Evolutionary conservation across 805 yeast species (phyloP).

Genomic region (Yamadazyma tumulicola): DNA sequence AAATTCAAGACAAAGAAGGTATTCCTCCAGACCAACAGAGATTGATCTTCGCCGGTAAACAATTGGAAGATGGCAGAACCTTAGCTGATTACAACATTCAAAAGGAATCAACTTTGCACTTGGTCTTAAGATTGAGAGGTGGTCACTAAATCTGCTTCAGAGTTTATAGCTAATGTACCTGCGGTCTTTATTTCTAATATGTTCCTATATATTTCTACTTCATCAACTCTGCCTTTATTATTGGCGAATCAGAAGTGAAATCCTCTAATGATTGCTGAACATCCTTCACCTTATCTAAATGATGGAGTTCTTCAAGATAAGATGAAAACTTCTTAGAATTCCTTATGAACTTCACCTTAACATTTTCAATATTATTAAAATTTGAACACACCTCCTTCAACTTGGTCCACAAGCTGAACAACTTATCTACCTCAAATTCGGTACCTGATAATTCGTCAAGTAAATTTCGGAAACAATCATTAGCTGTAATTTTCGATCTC

Average conservation of each 20-base stretch:
- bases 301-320: slow-evolving; percentile 14
- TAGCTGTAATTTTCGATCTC: slow-evolving; percentile 52
- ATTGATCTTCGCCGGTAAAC: slow-evolving; percentile 96
- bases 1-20: slow-evolving; percentile 97
- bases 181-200: background rate
- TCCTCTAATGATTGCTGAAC: slow-evolving; percentile 14
- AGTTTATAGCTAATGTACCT: background rate
- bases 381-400: slow-evolving; percentile 28
- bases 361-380: slow-evolving; percentile 51
- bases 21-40: slow-evolving; percentile 98
- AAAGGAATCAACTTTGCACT: slow-evolving; percentile 92
- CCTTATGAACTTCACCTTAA: slow-evolving; percentile 48
- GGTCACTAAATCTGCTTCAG: slow-evolving; percentile 40
- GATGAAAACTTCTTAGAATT: slow-evolving; percentile 20
- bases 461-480: slow-evolving; percentile 34
- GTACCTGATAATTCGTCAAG: slow-evolving; percentile 11
- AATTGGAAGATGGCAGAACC: slow-evolving; percentile 94
- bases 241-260: slow-evolving; percentile 36
- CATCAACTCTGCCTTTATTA: slow-evolving; percentile 37
- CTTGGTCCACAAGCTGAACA: slow-evolving; percentile 25
- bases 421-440: slow-evolving; percentile 7
- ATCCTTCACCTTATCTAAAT: slow-evolving; percentile 10
- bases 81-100: slow-evolving; percentile 96
- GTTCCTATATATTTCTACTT: slow-evolving; percentile 1
- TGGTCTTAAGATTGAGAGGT: slow-evolving; percentile 97